Percentiles rank a stretch among this genome's conserved stretches.
These are phyloP conservation scores for Astrephomene gubernaculifera DNA, from an alignment of 139 green algal species.

Conservation along the genomic window DNA sequence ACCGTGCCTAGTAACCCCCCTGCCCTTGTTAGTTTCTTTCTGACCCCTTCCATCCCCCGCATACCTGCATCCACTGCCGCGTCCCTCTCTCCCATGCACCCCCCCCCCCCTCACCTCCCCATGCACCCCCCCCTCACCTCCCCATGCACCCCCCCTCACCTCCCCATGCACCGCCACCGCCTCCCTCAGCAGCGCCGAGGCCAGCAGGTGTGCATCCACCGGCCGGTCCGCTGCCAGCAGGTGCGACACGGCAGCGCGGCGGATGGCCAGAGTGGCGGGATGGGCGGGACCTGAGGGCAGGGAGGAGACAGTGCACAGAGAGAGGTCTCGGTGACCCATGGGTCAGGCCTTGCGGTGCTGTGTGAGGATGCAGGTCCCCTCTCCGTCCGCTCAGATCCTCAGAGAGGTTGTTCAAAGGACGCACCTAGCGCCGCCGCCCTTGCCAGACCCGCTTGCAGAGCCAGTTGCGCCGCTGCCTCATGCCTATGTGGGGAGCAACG, in stretches of 20 bases:
- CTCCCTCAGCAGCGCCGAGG: slow-evolving; percentile 1
- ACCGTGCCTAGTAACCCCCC: neutral
- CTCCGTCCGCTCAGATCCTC: too few relatives aligned
- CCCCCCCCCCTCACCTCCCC: neutral
- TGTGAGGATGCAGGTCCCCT: too few relatives aligned
- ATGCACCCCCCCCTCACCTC: neutral
- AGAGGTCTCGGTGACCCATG: neutral
- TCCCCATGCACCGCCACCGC: slow-evolving; percentile 21
- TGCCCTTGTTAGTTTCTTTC: neutral
- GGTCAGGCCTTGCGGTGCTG: neutral
- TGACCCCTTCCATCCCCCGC: neutral
- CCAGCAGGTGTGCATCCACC: neutral
- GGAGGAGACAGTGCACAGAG: neutral
- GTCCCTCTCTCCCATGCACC: neutral
- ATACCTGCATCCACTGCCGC: too few relatives aligned
- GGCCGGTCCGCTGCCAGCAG: neutral
- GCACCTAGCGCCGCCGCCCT: slow-evolving; percentile 1
- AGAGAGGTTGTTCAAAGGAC: neutral
- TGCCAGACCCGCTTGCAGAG: slow-evolving; percentile 11
- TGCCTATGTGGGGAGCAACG: neutral
- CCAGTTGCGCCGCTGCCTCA: slow-evolving; percentile 27
- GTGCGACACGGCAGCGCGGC: neutral
- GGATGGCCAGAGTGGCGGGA: slow-evolving; percentile 12
- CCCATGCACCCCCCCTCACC: neutral
- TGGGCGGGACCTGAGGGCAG: neutral